A percentile compares a stretch with the other conserved stretches of the same genome.
Conservation (phyloP, 2,329 filamentous ascomycete genomes). For the Ploettnerulaceae sp. region DNA sequence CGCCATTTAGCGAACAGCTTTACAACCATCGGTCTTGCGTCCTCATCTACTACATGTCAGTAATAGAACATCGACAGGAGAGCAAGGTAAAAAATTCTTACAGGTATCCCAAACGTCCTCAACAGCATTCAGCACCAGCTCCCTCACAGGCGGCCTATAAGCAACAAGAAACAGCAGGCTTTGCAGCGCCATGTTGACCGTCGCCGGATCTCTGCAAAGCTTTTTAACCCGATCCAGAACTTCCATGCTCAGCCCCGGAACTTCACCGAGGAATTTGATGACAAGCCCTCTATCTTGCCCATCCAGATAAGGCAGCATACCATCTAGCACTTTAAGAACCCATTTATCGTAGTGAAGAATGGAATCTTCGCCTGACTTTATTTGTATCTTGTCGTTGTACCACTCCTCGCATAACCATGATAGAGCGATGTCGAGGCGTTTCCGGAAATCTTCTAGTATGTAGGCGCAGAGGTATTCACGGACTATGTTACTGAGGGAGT, state of each 20-base stretch:
- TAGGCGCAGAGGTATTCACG: conserved; percentile 79
- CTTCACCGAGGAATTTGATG: conserved; percentile 85
- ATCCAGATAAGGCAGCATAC: conserved; percentile 87
- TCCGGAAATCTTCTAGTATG: conserved; percentile 86
- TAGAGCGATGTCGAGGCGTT: conserved; percentile 83
- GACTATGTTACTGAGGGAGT: conserved; percentile 62
- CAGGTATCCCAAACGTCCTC: conserved; percentile 64
- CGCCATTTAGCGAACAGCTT: conserved; percentile 60
- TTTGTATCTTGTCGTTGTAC: conserved; percentile 77
- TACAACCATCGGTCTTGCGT: conserved; percentile 55
- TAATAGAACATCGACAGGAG: conserved; percentile 14
- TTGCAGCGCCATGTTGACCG: conserved; percentile 58
- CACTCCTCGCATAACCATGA: conserved; percentile 96
- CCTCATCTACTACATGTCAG: conserved; percentile 46
- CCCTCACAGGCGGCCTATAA: conserved; percentile 60
- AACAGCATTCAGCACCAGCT: conserved; percentile 59
- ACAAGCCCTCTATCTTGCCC: conserved; percentile 76
- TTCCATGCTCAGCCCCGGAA: conserved; percentile 69
- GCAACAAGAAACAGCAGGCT: conserved; percentile 63
- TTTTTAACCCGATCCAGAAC: conserved; percentile 69
- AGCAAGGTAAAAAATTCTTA: conserved; percentile 38
- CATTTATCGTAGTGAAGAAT: conserved; percentile 72
- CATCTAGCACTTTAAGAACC: conserved; percentile 77
- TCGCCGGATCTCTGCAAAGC: conserved; percentile 61
- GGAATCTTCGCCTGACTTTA: conserved; percentile 40